Evolutionary conservation across 805 yeast species (phyloP), one percentile per base, ranked within the genome.

Genomic region (Metschnikowia henanensis): DNA sequence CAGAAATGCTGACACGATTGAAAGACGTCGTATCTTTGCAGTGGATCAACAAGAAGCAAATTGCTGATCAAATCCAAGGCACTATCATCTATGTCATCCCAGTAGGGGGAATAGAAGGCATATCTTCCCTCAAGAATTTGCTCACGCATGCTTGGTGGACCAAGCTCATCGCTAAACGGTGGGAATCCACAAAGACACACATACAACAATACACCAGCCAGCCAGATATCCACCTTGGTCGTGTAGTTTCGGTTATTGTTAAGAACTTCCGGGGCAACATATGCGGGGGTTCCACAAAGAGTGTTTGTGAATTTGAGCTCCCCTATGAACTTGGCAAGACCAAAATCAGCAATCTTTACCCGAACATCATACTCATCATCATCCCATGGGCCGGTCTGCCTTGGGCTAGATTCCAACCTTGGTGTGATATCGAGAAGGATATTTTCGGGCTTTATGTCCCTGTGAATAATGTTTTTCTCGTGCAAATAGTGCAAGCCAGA

Each of bases 121-220:
- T 73, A 84, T 46, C 75, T 77, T 0, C 86, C 92, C 26, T 68
- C 65, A 8, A 83, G 54, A 39, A 86, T 85, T 61, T 86, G 94
- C 34, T 85, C 87, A 47, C 80, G 76, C 86, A 86, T 82, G 19
- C 75, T 72, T 8, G 92, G 92, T 9, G 94, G 94, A 0, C 83
- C 91, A 43, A 86, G 60, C 48, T 87, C 92, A 35, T 85, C 94
- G 56, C 89, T 83, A 58, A 87, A 87, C 0, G 95, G 95, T 4
- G 92, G 94, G 52, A 87, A 87, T 0, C 95, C 95, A 59, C 89
- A 85, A 15, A 87, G 66, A 58, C 94, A 84, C 2, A 86, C 90
- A 49, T 87, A 87, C 13, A 86, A 61, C 35, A 87, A 70, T 1
- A 86, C 92, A 3, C 94, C 95, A 7, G 85, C 76, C 58, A 88